These are phyloP conservation scores for Penicillium polonicum DNA, from an alignment of 2,329 filamentous ascomycete genomes.

Conservation along the genomic window DNA sequence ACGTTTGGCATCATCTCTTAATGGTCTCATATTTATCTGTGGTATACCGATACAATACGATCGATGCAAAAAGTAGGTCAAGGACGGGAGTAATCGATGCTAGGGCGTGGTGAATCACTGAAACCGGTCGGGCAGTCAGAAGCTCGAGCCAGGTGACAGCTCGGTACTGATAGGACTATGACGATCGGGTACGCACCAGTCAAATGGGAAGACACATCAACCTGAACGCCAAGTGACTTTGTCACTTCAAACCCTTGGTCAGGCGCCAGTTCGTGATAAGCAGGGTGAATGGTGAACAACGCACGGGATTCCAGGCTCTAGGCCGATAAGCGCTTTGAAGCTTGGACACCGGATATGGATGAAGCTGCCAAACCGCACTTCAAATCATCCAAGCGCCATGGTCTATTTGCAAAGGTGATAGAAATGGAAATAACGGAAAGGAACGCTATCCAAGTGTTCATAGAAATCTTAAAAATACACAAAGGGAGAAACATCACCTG, in stretches of 20 bases:
- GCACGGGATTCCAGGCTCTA: slow-evolving; percentile 5
- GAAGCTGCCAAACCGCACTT: slow-evolving; percentile 1
- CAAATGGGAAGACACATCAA: slow-evolving; percentile 14
- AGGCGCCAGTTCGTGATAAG: slow-evolving; percentile 3
- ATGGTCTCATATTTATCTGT: slow-evolving; percentile 32
- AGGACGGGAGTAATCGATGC: slow-evolving; percentile 1
- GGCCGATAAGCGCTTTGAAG: slow-evolving; percentile 14
- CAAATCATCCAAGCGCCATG: slow-evolving; percentile 5
- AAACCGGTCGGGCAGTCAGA: slow-evolving; percentile 12
- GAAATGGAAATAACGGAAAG: background rate
- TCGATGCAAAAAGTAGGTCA: slow-evolving; percentile 3
- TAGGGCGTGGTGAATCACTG: slow-evolving; percentile 8
- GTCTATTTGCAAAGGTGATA: background rate
- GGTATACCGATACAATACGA: slow-evolving; percentile 5
- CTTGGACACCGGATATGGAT: slow-evolving; percentile 2
- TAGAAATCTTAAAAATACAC: background rate
- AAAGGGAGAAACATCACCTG: slow-evolving; percentile 4
- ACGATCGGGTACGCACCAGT: slow-evolving; percentile 11
- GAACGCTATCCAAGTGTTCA: background rate
- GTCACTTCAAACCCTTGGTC: slow-evolving; percentile 19
- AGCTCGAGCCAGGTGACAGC: slow-evolving; percentile 23
- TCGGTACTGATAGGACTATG: slow-evolving; percentile 19
- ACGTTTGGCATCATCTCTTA: slow-evolving; percentile 44
- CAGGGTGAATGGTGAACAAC: slow-evolving; percentile 3
- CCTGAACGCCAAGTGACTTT: slow-evolving; percentile 13